These are phyloP conservation scores for Verticillium dahliae DNA, from an alignment of 2,329 filamentous ascomycete species.

Conservation along the genomic window DNA sequence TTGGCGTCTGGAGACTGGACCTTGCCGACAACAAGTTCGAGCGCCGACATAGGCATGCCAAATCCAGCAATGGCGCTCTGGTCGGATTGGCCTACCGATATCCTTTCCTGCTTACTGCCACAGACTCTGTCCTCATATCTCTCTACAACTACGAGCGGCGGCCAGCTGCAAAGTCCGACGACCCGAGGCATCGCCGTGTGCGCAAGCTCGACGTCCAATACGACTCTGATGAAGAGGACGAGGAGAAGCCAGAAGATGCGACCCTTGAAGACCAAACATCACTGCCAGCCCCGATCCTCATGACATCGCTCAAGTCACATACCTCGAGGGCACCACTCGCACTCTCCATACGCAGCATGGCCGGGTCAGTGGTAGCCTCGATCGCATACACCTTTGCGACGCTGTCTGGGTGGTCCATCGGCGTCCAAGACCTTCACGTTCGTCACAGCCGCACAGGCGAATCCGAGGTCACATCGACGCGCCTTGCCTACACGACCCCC, in stretches of 20 bases:
- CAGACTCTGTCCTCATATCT: constrained; percentile 64
- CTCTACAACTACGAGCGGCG: constrained; percentile 59
- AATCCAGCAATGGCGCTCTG: constrained; percentile 59
- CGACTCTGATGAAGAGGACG: constrained; percentile 13
- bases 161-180: constrained; percentile 3
- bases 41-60: constrained; percentile 50
- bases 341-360: constrained; percentile 68
- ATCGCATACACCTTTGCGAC: constrained; percentile 82
- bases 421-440: constrained; percentile 82
- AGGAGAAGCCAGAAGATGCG: not conserved
- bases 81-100: constrained; percentile 64
- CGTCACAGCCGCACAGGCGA: constrained; percentile 14
- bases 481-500: constrained; percentile 32
- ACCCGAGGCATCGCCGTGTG: not conserved
- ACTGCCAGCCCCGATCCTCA: constrained; percentile 43
- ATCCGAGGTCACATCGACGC: constrained; percentile 28
- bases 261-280: not conserved
- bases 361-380: constrained; percentile 64
- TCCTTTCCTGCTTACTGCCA: constrained; percentile 76
- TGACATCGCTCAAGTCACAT: constrained; percentile 76
- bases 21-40: constrained; percentile 34
- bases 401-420: constrained; percentile 77
- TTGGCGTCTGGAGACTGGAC: constrained; percentile 61
- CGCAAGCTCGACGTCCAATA: not conserved
- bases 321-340: constrained; percentile 73